phyloP scores from a whole-genome alignment of 2,329 filamentous ascomycete species.

The Aureobasidium melanogenum region DNA sequence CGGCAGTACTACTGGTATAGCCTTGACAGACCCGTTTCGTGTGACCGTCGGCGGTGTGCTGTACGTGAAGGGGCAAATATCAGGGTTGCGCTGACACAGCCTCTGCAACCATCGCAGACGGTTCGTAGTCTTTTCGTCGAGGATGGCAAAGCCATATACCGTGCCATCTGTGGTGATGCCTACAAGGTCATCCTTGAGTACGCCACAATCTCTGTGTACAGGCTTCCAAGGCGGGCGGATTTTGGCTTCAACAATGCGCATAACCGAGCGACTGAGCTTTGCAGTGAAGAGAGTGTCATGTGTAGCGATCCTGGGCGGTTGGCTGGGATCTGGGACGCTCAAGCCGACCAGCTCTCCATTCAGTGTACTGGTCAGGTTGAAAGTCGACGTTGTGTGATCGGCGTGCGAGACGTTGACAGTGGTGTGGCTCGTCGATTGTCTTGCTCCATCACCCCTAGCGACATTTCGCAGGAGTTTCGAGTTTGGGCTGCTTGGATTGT shows the following conservation, averaged over 20 bases:
- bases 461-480: not conserved
- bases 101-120: slow-evolving; percentile 68
- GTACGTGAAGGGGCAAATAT: slow-evolving; percentile 20
- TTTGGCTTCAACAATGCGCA: slow-evolving; percentile 43
- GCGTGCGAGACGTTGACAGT: slow-evolving; percentile 9
- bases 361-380: slow-evolving; percentile 19
- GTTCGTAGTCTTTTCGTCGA: slow-evolving; percentile 54
- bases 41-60: not conserved
- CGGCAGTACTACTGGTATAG: not conserved
- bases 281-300: slow-evolving; percentile 33
- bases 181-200: slow-evolving; percentile 40
- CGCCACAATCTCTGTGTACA: slow-evolving; percentile 25
- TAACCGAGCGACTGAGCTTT: slow-evolving; percentile 31
- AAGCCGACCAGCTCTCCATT: slow-evolving; percentile 22
- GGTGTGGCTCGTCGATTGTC: slow-evolving; percentile 1
- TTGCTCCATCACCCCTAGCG: not conserved
- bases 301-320: not conserved
- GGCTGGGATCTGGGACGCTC: slow-evolving; percentile 7
- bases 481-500: not conserved
- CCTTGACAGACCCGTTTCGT: not conserved
- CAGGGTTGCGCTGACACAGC: slow-evolving; percentile 34
- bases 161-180: slow-evolving; percentile 44
- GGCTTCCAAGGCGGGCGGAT: slow-evolving; percentile 30
- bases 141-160: slow-evolving; percentile 51
- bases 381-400: not conserved